Percentiles rank a stretch among this genome's conserved stretches.
Evolutionary conservation across 768 basidiomycete genomes (phyloP).

Genomic region (Flagelloscypha sp.): DNA sequence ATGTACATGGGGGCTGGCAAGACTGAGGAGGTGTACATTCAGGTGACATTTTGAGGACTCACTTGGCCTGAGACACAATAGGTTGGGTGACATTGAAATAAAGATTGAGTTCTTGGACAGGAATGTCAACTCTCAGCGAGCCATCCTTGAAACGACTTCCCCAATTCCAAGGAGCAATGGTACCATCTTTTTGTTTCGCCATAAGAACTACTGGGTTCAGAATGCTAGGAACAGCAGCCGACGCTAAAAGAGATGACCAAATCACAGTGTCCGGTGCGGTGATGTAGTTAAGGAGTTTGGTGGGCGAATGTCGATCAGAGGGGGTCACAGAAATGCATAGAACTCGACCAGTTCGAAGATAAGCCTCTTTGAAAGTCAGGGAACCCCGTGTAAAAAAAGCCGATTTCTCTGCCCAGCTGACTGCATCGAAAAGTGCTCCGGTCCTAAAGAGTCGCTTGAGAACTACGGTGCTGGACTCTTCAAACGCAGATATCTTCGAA

Average conservation of each 20-base stretch:
- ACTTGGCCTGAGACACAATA: conserved; percentile 94
- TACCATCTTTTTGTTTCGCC: conserved; percentile 79
- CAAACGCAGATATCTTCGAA: conserved; percentile 72
- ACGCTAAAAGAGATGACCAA: conserved; percentile 76
- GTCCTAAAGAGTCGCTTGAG: conserved; percentile 68
- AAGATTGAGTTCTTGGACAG: conserved; percentile 78
- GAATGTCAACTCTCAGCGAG: conserved; percentile 90
- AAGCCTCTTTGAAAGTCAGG: conserved; percentile 93
- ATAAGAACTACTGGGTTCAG: conserved; percentile 92
- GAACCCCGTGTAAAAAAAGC: conserved; percentile 89
- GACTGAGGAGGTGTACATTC: too few species aligned
- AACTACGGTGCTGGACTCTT: conserved; percentile 69
- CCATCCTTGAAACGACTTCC: conserved; percentile 93
- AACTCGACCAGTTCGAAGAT: conserved; percentile 84
- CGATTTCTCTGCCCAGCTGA: conserved; percentile 45
- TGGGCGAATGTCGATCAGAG: conserved; percentile 90
- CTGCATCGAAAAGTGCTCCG: conserved; percentile 91
- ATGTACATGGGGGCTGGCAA: conserved; percentile 76
- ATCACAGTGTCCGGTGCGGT: conserved; percentile 90
- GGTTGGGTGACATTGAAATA: conserved; percentile 91
- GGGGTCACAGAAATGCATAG: conserved; percentile 92
- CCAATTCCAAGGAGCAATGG: conserved; percentile 87
- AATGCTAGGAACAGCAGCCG: conserved; percentile 93
- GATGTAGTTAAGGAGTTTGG: conserved; percentile 91
- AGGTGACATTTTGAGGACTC: too few species aligned